Evolutionary conservation across 2,329 filamentous ascomycete species (phyloP), one percentile per base, ranked within the genome.

Genomic region (Alternaria alternata): DNA sequence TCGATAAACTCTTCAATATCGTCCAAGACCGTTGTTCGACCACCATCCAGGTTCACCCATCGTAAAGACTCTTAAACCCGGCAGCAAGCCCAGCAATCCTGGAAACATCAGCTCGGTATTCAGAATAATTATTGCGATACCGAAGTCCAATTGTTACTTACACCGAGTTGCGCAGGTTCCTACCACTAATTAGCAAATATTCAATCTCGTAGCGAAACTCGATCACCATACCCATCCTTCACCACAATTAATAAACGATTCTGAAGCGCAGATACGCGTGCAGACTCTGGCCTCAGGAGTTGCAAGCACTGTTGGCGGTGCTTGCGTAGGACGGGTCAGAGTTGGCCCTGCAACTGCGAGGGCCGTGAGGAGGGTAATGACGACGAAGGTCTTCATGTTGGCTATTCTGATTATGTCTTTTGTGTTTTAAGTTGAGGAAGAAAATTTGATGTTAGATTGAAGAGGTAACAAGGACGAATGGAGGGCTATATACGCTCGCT

Each of bases 31-130:
- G 32, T 14, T 34, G 5, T 34, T 34, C 32, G 14, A 14, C 8
- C 28, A 12, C 26, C 28, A 28, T 32, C 44, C 12, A 32, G 1
- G 7, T 22, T 28, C 26, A n/a, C 1, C 2, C 4, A 3, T 5
- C 7, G 18, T 11, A 11, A 41, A 41, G 7, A 20, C 18, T 34
- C 44, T 14, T 46, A 42, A 18, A 18, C 7, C 12, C 20, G 26
- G 43, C 53, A 48, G 34, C 53, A 48, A n/a, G 43, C 20, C 42
- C 43, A 49, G n/a, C 43, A 55, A 1, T 18, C 24, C 43, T 55
- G 14, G 3, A 11, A 5, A 41, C 16, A 28, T 28, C 42, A 49
- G 11, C 22, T 44, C n/a, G 28, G 26, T 26, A 7, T 6, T 16
- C 3, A 20, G 18, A 6, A 18, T 4, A 11, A 30, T 32, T 16